These are phyloP conservation scores for Chytriomyces sp. DNA, from an alignment of 192 early-diverging fungal genomes.

Conservation along the genomic window DNA sequence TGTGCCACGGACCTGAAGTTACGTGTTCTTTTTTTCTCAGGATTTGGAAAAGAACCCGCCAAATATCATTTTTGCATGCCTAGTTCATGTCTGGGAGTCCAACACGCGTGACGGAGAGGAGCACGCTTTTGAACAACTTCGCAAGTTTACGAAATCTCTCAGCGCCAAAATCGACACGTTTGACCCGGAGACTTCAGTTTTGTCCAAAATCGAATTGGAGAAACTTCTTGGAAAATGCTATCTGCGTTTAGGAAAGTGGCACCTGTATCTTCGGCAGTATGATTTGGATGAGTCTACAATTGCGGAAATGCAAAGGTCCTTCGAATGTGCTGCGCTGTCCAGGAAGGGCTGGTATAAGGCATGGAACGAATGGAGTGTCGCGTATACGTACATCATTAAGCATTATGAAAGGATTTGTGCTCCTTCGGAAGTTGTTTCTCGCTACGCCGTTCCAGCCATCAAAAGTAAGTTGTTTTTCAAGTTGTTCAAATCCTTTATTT, in stretches of 20 bases:
- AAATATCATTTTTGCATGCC: slow-evolving; percentile 76
- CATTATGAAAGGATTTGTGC: slow-evolving; percentile 71
- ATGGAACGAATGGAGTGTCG: slow-evolving; percentile 87
- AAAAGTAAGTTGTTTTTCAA: slow-evolving; percentile 39
- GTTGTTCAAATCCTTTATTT: neutral
- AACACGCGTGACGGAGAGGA: slow-evolving; percentile 52
- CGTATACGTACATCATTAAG: slow-evolving; percentile 76
- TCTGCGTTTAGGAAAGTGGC: slow-evolving; percentile 86
- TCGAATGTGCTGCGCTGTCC: slow-evolving; percentile 69
- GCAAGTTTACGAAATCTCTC: slow-evolving; percentile 69
- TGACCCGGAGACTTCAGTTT: neutral
- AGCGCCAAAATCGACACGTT: slow-evolving; percentile 40
- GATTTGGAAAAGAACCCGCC: slow-evolving; percentile 48
- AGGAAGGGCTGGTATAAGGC: slow-evolving; percentile 86
- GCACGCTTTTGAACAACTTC: slow-evolving; percentile 67
- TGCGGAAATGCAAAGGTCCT: slow-evolving; percentile 69
- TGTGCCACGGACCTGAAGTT: no score
- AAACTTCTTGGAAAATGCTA: slow-evolving; percentile 63
- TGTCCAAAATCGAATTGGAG: slow-evolving; percentile 6
- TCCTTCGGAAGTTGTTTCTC: slow-evolving; percentile 62
- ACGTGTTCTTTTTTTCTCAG: neutral
- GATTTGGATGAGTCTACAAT: slow-evolving; percentile 37
- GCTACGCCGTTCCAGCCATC: slow-evolving; percentile 75
- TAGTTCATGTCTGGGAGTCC: slow-evolving; percentile 78
- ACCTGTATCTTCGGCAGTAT: slow-evolving; percentile 49